Evolutionary conservation across 1,139 yeast genomes (phyloP).

Genomic region (Groenewaldozyma sp.): DNA sequence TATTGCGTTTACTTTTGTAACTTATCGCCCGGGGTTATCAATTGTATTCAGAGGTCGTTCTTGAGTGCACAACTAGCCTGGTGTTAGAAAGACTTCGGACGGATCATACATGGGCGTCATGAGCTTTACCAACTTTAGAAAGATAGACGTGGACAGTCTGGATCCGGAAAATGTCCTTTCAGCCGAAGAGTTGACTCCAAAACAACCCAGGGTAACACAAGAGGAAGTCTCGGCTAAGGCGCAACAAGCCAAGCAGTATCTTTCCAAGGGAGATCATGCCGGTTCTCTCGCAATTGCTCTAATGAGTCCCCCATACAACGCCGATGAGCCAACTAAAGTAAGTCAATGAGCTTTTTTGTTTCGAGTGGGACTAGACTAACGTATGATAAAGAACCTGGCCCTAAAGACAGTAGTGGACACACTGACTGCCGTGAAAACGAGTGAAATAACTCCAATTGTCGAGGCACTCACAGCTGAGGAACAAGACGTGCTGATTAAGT

Average conservation of each 20-base stretch:
- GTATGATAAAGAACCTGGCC: conserved; percentile 31
- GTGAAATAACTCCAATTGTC: conserved; percentile 57
- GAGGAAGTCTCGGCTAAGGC: conserved; percentile 49
- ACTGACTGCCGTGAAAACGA: conserved; percentile 63
- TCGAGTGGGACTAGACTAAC: background rate
- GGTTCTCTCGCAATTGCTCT: conserved; percentile 60
- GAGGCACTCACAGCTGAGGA: conserved; percentile 51
- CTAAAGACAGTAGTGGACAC: conserved; percentile 63
- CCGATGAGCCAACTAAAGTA: conserved; percentile 47
- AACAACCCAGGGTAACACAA: conserved; percentile 34
- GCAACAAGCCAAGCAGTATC: conserved; percentile 48
- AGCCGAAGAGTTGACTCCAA: conserved; percentile 55
- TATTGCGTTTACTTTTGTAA: too few species aligned
- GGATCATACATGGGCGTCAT: too few species aligned
- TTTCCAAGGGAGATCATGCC: conserved; percentile 63
- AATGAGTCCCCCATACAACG: conserved; percentile 75
- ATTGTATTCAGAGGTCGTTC: too few species aligned
- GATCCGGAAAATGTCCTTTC: conserved; percentile 72
- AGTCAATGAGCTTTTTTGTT: conserved; percentile 7
- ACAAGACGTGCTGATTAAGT: conserved; percentile 73
- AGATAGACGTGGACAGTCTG: conserved; percentile 84
- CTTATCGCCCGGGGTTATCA: too few species aligned
- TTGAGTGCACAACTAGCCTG: too few species aligned
- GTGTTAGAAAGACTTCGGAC: too few species aligned
- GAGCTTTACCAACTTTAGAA: conserved; percentile 36